Base-by-base conservation (phyloP, 345 rosid genomes). In the Zanthoxylum bungeanum region DNA sequence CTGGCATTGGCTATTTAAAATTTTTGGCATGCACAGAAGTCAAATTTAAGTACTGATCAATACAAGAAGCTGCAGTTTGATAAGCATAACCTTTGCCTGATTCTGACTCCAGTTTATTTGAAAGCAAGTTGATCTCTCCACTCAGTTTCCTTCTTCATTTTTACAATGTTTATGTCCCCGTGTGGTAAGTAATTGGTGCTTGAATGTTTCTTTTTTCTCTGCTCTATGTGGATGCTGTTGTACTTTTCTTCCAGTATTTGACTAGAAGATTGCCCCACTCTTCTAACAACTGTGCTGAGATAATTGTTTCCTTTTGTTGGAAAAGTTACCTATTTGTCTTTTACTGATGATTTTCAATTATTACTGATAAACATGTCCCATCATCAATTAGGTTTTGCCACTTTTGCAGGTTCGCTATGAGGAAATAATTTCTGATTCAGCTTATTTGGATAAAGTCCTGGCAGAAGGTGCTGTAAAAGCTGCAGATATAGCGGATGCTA, bases 381-480 rank as follows among this genome's bases (percentile, higher is more conserved):
- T 57, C 60, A 73, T 33, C 42, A 2, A 64, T 76, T 30, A 34
- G 57, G 42, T 40, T 66, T 64, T 64, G 49, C 16, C 46, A 21
- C 33, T 14, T 75, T 72, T 65, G 46, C 84, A 94, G 96, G 87
- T 78, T 33, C 89, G 89, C 14, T 85, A 91, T 46, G 64, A 74
- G 73, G 95, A 88, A 73, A 91, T 93, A 69, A 84, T 82, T 42
- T 87, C 88, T n/a, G 94, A 89, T 62, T 30, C 85, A 65, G 78
- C 76, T 8, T 91, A 86, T 81, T 81, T 89, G 71, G 91, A 89
- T 61, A 79, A 78, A 57, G 81, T 91, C 49, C 65, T 93, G 74
- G 76, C 80, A 9, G 88, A 89, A 73, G 96, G 96, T 27, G 93
- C 88, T 3, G 64, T 59, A 27, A 87, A 75, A 79, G 93, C 97